Base-by-base conservation (phyloP, 257 asterid genomes). In the Solanum corneliomulleri region DNA sequence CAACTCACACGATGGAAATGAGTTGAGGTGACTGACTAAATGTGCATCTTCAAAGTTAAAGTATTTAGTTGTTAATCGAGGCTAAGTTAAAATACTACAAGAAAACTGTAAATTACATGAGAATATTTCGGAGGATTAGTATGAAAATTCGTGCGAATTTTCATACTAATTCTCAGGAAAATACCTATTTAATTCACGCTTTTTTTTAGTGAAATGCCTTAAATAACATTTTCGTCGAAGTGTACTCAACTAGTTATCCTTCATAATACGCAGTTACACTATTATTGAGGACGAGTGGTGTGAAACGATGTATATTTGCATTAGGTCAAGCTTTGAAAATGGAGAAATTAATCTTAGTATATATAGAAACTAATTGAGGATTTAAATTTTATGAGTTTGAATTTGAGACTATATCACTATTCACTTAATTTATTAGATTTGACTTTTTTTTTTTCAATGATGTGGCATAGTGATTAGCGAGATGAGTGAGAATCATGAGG, bases 281-380 rank as follows among this genome's bases (percentile, higher is more conserved):
- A 35, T 4, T 18, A 0, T 1, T 29, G 0, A 8, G 25, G 62
- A 18, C 1, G 14, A 0, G 9, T 25, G 39, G 4, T n/a, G 25
- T 52, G n/a, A 1, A 9, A 18, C n/a, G 41, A 35, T 37, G 31
- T 6, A 37, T 35, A 37, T 37, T 14, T 0, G 20, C 0, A 11
- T 37, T 18, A 9, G 18, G 7, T 52, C 62, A 52, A 72, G 5
- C 16, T 72, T 18, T 18, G 78, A 1, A 25, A 21, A 37, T 2
- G 9, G 49, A 37, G 49, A 37, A 37, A 72, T 21, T 33, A 7
- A 35, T 72, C 81, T 2, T 20, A 2, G 9, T 4, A 35, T 20
- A 11, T 4, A 21, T 5, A 10, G 27, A 20, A 16, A 42, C 1
- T 29, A 25, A 37, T 72, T 72, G 18, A 72, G 0, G 3, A 37